Evolutionary conservation across 2,329 filamentous ascomycete genomes (phyloP), one percentile per base, ranked within the genome.

Genomic region (Fusarium praegraminearum): DNA sequence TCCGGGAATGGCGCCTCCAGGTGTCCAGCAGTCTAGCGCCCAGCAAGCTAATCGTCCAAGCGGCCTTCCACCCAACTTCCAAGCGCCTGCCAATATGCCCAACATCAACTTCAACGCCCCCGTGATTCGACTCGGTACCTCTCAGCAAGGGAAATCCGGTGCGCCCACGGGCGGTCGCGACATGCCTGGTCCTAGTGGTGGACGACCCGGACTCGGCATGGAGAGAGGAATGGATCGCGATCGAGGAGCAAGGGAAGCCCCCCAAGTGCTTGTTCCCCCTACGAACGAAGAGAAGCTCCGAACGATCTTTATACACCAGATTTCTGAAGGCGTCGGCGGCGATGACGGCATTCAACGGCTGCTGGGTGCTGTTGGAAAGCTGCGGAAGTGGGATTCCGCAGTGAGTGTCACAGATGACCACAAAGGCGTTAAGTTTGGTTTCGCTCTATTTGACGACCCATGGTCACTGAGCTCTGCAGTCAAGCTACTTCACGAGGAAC

Each of bases 31-130:
- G 84, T 85, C 89, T 77, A 92, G 88, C 80, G 85, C 86, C 78
- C 86, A 90, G 75, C 91, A 93, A 83, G 87, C 92, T 83, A 92
- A 90, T 83, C 90, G 92, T 84, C 92, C 92, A 78, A 92, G 88
- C 80, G 90, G 89, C 76, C 90, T 97, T 70, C 93, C 93, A 67
- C 84, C 90, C 62, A 93, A 90, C 80, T 98, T 97, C 81, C 93
- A 97, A 83, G 89, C 93, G 50, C 94, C 95, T 12, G 85, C 92
- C 52, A 97, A 96, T 78, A 93, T 98, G 87, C 94, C 95, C 53
- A 97, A 97, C 79, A 97, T 99, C 84, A 98, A 99, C 83, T 97
- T 98, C 84, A 97, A 93, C 76, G 96, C 96, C 36, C 94, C 95
- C 59, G 94, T 98, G 64, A 98, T 99, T 77, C 92, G 96, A 57